phyloP scores from a whole-genome alignment of 2,329 filamentous ascomycete species.

The Rhytidhysteron rufulum region DNA sequence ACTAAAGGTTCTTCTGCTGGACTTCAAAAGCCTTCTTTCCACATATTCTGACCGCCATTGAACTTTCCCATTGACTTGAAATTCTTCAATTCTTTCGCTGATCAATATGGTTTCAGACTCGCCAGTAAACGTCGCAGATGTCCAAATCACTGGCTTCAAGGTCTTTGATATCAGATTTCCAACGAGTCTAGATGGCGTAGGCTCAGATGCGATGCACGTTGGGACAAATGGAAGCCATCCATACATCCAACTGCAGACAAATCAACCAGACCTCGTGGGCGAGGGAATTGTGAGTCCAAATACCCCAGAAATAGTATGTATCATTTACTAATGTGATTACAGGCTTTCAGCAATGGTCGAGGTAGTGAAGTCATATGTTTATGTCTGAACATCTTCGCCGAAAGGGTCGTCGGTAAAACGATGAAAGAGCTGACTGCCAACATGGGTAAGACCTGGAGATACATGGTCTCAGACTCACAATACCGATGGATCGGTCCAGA shows the following conservation, averaged over 20 bases:
- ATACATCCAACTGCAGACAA: constrained; percentile 2
- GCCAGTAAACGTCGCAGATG: too few species aligned
- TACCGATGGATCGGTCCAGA: constrained; percentile 86
- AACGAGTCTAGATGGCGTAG: background rate
- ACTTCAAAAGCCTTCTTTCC: too few species aligned
- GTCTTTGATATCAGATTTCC: too few species aligned
- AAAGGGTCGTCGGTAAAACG: constrained; percentile 66
- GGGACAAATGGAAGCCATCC: background rate
- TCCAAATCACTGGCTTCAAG: too few species aligned
- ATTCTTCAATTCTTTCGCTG: too few species aligned
- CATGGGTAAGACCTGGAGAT: constrained; percentile 81
- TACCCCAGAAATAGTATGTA: too few species aligned
- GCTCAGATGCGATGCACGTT: background rate
- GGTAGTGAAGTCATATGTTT: constrained; percentile 84
- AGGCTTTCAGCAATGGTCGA: constrained; percentile 71
- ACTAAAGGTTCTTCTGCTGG: too few species aligned
- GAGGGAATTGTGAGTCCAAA: constrained; percentile 2
- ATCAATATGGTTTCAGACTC: too few species aligned
- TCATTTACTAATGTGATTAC: constrained; percentile 1
- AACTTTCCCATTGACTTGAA: too few species aligned
- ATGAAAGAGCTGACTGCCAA: constrained; percentile 68
- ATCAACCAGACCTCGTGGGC: constrained; percentile 1
- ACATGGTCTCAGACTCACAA: constrained; percentile 79
- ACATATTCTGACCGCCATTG: too few species aligned
- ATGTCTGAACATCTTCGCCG: constrained; percentile 70